Evolutionary conservation across 2,329 filamentous ascomycete species (phyloP).

Genomic region (Aspergillus sp.): DNA sequence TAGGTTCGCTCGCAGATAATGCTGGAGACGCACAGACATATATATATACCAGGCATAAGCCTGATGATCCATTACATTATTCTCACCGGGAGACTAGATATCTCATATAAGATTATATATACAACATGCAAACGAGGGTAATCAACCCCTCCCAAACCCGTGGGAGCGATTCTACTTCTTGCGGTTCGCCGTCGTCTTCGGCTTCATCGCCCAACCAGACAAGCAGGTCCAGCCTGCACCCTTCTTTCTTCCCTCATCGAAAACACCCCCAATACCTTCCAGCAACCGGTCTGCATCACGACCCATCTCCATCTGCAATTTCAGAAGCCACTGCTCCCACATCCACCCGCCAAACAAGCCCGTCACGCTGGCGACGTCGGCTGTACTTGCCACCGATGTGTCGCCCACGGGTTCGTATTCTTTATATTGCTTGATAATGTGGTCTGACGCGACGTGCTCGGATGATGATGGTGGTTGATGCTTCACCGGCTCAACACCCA

Average conservation of each 20-base stretch:
- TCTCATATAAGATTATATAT: background rate
- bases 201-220: slow-evolving; percentile 53
- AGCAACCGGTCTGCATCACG: slow-evolving; percentile 49
- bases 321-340: slow-evolving; percentile 95
- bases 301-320: slow-evolving; percentile 77
- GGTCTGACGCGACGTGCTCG: too few relatives aligned
- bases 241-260: slow-evolving; percentile 53
- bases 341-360: slow-evolving; percentile 79
- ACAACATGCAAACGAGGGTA: too few relatives aligned
- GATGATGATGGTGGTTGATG: slow-evolving; percentile 27
- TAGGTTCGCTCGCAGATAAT: too few relatives aligned
- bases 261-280: slow-evolving; percentile 48
- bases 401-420: slow-evolving; percentile 49
- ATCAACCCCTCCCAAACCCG: background rate
- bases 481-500: slow-evolving; percentile 52
- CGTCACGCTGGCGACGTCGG: slow-evolving; percentile 63
- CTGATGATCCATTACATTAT: background rate
- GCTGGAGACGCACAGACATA: too few relatives aligned
- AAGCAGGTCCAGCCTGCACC: slow-evolving; percentile 53
- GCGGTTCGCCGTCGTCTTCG: slow-evolving; percentile 16
- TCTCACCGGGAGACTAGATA: background rate
- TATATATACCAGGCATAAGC: too few relatives aligned
- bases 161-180: slow-evolving; percentile 3
- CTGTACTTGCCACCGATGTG: slow-evolving; percentile 56
- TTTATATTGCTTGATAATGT: slow-evolving; percentile 24